Conservation (phyloP, 371 early-diverging fungal species). For the Phascolomyces articulosus region DNA sequence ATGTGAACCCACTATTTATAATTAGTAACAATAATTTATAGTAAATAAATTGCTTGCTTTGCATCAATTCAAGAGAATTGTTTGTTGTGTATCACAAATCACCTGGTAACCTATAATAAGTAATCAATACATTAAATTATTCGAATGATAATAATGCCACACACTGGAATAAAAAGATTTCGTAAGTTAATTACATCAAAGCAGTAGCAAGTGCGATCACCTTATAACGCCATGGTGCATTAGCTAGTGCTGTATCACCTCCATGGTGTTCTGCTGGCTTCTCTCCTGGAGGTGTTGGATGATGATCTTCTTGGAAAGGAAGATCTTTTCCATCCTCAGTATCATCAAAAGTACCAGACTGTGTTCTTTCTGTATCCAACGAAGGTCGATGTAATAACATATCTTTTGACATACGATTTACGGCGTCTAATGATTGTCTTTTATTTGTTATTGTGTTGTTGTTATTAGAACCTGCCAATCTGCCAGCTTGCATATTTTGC, state of each 20-base stretch:
- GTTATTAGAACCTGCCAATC: background rate
- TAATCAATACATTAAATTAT: background rate
- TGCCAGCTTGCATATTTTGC: background rate
- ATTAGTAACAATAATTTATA: too few species aligned
- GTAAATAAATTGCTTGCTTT: too few species aligned
- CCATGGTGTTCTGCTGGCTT: background rate
- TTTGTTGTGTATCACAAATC: too few species aligned
- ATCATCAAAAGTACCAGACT: background rate
- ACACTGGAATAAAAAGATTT: too few species aligned
- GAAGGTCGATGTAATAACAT: background rate
- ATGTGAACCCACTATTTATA: constrained; percentile 31
- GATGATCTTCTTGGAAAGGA: too few species aligned
- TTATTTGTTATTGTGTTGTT: background rate
- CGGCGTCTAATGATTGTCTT: background rate
- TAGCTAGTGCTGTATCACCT: constrained; percentile 22
- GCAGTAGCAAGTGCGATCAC: constrained; percentile 27
- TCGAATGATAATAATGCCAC: constrained; percentile 10
- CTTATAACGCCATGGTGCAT: constrained; percentile 26
- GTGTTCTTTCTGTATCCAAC: background rate
- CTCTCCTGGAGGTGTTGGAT: too few species aligned
- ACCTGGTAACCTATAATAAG: background rate
- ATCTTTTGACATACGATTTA: background rate
- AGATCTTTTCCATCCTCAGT: too few species aligned
- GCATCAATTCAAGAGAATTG: too few species aligned
- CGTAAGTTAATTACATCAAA: constrained; percentile 14